Evolutionary conservation across 805 yeast species (phyloP), one percentile per base, ranked within the genome.

Genomic region (Torulaspora maleeae): DNA sequence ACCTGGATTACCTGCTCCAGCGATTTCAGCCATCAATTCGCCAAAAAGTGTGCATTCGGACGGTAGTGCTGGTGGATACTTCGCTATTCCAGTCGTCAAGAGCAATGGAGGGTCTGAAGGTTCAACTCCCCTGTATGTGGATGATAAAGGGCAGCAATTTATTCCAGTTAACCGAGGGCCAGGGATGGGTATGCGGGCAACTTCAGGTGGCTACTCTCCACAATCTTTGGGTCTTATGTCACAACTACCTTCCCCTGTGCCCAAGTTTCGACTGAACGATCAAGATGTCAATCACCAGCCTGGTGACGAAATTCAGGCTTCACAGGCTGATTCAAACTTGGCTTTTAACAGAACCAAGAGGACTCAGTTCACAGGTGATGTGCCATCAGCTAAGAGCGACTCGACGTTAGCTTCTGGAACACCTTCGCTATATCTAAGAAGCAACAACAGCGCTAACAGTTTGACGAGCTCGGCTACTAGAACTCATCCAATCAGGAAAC

Each of bases 31-130:
- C 1, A 51, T 52, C n/a, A 47, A 48, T 28, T 58, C 64, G 1
- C 63, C 64, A 11, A 48, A 53, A 16, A 57, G 66, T 45, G 41
- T 49, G 38, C 45, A 47, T 10, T 55, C 65, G 10, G 61, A 52
- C 3, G 54, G 53, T 4, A 61, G 66, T 36, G 54, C 51, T 15
- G 67, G 67, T 24, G 70, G 68, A 1, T 66, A 66, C 38, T 66
- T 66, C 49, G 66, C 66, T 1, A 53, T 66, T 12, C 70, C 70
- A 4, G 48, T 66, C 2, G 45, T 47, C 5, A 51, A 42, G 19
- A 48, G 49, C 17, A 44, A 47, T 3, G 45, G 44, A n/a, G 46
- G 45, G 5, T 55, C 60, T 7, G 59, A 53, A 37, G 46, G 44
- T 8, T 52, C 59, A 3, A 53, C 53, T 2, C 56, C 60, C 2